Evolutionary conservation across 1,284 basidiomycete genomes (phyloP), one percentile per base, ranked within the genome.

Genomic region (Flammula alnicola): DNA sequence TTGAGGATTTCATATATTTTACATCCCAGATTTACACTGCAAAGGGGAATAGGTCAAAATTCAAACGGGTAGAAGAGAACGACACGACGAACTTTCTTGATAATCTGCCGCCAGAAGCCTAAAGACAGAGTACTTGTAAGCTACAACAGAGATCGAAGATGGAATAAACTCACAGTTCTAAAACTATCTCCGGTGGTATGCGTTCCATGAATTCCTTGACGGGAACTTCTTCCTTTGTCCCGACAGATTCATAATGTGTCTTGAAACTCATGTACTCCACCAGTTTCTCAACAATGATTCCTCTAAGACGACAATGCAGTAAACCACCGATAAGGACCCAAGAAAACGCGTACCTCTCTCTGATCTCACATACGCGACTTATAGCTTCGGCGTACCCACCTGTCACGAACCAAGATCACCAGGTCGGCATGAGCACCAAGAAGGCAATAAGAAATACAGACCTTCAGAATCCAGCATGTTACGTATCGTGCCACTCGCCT

Each of bases 211-310:
- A 87, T 53, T 93, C 90, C 14, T 76, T 69, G 1, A 78, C 61
- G 0, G 91, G 89, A 16, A 92, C 73, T 36, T 91, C 87, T 56
- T 87, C 84, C 54, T 84, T 87, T 2, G 76, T 67, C 0, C 74
- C 77, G 0, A 70, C 72, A 11, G 75, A 73, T 49, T 83, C 78
- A 63, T 91, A 90, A 51, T 85, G 73, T 0, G 81, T 74, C 69
- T 88, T 91, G 77, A 89, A 93, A 46, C 80, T 71, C 68, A 94
- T 83, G 63, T 91, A 94, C 65, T 94, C 91, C 31, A 87, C 76
- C 25, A 93, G 74, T 62, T 91, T 93, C 65, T 93, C 90, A 2
- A 91, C 81, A 20, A 93, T 83, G 30, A 86, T 78, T 2, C 81
- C 86, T 23, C 90, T 91, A 60, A 3, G 49, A 25, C 1, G n/a